Evolutionary conservation across 257 asterid species (phyloP).

Genomic region (Solanum chaucha): DNA sequence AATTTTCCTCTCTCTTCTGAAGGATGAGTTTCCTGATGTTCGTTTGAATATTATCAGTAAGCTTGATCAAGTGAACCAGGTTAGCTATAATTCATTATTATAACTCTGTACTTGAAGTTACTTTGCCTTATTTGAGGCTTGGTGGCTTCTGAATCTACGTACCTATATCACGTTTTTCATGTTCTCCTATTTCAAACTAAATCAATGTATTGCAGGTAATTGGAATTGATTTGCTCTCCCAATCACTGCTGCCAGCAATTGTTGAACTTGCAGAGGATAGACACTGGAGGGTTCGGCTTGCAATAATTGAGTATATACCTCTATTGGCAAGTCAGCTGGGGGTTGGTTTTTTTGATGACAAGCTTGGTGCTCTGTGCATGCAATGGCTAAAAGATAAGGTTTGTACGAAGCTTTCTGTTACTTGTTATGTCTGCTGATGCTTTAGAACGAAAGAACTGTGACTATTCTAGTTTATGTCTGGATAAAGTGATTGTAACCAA

Average conservation of each 20-base stretch:
- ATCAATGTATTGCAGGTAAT: conserved; percentile 35
- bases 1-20: conserved; percentile 78
- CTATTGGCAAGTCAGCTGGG: conserved; percentile 56
- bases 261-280: conserved; percentile 74
- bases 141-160: not conserved
- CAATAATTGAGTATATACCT: conserved; percentile 56
- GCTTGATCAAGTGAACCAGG: conserved; percentile 92
- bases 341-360: conserved; percentile 64
- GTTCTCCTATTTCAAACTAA: not conserved
- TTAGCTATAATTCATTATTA: conserved; percentile 1
- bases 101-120: not conserved
- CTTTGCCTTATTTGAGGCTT: not conserved
- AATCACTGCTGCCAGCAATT: conserved; percentile 58
- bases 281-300: conserved; percentile 71
- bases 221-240: conserved; percentile 69
- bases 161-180: not conserved
- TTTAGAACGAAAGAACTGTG: not conserved
- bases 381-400: conserved; percentile 77
- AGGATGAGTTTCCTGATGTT: conserved; percentile 87
- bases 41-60: conserved; percentile 84
- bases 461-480: not conserved
- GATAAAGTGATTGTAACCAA: not conserved
- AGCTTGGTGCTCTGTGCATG: conserved; percentile 75
- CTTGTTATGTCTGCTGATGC: not conserved
- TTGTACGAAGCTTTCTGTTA: not conserved